phyloP scores from a whole-genome alignment of 2,329 filamentous ascomycete genomes.

The Diaporthe caulivora region DNA sequence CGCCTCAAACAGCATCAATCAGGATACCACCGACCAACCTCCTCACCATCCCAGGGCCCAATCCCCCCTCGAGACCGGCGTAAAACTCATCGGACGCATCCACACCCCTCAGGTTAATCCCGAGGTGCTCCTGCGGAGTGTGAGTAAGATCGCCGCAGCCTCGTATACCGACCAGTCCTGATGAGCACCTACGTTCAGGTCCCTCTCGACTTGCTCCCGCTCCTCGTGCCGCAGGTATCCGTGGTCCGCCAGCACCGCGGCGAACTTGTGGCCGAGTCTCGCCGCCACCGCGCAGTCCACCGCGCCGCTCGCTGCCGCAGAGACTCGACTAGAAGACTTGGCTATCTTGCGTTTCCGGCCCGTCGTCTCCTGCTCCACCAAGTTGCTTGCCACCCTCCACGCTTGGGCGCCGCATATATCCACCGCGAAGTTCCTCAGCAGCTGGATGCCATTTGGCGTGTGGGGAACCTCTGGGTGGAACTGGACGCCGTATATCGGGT shows the following conservation, averaged over 20 bases:
- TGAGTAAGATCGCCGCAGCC: slow-evolving; percentile 28
- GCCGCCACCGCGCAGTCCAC: slow-evolving; percentile 90
- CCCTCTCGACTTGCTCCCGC: slow-evolving; percentile 81
- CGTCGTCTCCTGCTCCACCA: slow-evolving; percentile 87
- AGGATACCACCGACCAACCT: slow-evolving; percentile 66
- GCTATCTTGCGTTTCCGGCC: slow-evolving; percentile 83
- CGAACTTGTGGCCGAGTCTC: slow-evolving; percentile 77
- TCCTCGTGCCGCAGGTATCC: slow-evolving; percentile 88
- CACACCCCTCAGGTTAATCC: slow-evolving; percentile 90
- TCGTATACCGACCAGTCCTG: slow-evolving; percentile 12
- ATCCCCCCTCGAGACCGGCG: slow-evolving; percentile 78
- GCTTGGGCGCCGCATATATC: slow-evolving; percentile 81
- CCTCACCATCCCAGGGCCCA: slow-evolving; percentile 86
- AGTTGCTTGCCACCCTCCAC: slow-evolving; percentile 89
- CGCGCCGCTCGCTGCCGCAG: slow-evolving; percentile 71
- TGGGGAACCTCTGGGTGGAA: slow-evolving; percentile 84
- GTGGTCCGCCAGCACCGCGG: slow-evolving; percentile 88
- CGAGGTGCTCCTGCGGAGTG: slow-evolving; percentile 81
- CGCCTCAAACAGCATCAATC: slow-evolving; percentile 36
- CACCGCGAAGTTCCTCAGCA: slow-evolving; percentile 87
- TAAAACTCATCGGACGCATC: slow-evolving; percentile 85
- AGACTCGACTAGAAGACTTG: slow-evolving; percentile 83
- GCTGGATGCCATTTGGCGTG: slow-evolving; percentile 70
- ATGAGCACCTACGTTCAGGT: slow-evolving; percentile 37
- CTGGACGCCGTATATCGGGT: slow-evolving; percentile 85